Base-by-base conservation (phyloP, 768 basidiomycete species). In the Kwoniella heveanensis region DNA sequence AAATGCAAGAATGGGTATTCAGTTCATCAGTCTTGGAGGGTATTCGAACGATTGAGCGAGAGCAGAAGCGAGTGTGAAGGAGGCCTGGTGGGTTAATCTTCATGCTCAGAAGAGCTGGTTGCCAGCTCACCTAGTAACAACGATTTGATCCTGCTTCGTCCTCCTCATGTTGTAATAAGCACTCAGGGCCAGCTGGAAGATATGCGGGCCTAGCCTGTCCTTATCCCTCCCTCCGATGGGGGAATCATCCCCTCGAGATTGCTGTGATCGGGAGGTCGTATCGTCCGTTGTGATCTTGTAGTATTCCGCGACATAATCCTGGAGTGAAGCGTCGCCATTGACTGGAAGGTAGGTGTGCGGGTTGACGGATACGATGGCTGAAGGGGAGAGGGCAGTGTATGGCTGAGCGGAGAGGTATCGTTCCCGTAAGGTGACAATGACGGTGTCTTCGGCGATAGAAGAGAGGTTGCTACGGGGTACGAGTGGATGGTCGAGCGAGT, bases 131-230 rank as follows among this genome's bases (percentile, higher is more conserved):
- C 83, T 90, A 68, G 97, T 84, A 25, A 97, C 79, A 21, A 99
- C 85, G 52, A 88, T 86, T 81, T 97, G 95, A 80, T 99, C 95
- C 83, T 95, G 91, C 0, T 87, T 85, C 0, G 95, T 99, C 70
- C 95, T 84, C 54, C 88, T 84, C 93, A 97, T 95, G 80, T 97
- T 92, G 79, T 93, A 97, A 81, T 94, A 97, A 4, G 91, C 88
- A 81, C 90, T 89, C 71, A 92, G 88, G 5, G 91, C 90, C 51
- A 92, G 83, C 73, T 93, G 89, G 78, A 96, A 98, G 47, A 98
- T 87, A 74, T 99, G 95, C 1, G 95, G 95, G 0, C 78, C 77
- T 24, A 32, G 88, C 54, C 83, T 82, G 79, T 86, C 88, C 70
- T 85, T 84, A 17, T 44, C 39, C 36, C 56, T 55, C 2, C 24